A percentile compares a stretch with the other conserved stretches of the same genome.
phyloP scores from a whole-genome alignment of 1,139 yeast species.

The Nakaseomyces sp. region DNA sequence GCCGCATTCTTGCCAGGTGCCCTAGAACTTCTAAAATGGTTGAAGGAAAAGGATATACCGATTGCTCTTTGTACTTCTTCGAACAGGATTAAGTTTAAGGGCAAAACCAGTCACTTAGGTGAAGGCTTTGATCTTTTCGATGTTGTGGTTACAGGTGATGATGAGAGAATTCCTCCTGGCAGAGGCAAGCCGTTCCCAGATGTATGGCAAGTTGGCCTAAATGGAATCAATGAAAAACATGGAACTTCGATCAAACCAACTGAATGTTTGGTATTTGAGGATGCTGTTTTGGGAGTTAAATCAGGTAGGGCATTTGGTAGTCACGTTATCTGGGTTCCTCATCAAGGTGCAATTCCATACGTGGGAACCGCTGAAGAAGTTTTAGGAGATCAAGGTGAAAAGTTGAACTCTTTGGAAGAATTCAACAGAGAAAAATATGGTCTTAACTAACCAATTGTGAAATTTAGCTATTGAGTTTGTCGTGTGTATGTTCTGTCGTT shows the following conservation, averaged over 20 bases:
- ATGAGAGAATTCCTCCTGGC: slow-evolving; percentile 68
- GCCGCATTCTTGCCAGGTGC: slow-evolving; percentile 80
- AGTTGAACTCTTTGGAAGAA: slow-evolving; percentile 43
- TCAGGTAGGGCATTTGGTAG: slow-evolving; percentile 85
- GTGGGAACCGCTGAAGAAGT: slow-evolving; percentile 43
- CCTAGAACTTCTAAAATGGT: slow-evolving; percentile 47
- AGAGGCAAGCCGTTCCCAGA: slow-evolving; percentile 91
- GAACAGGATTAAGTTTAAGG: slow-evolving; percentile 44
- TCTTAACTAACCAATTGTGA: background rate
- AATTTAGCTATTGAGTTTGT: too few relatives aligned
- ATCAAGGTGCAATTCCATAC: slow-evolving; percentile 53
- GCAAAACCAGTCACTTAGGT: slow-evolving; percentile 62
- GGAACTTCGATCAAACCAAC: slow-evolving; percentile 49
- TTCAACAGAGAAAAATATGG: slow-evolving; percentile 49
- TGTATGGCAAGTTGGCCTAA: slow-evolving; percentile 78
- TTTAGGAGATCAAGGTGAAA: slow-evolving; percentile 47
- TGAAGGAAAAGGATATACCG: slow-evolving; percentile 50
- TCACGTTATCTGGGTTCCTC: slow-evolving; percentile 87
- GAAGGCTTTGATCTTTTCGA: slow-evolving; percentile 55
- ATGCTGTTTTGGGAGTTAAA: slow-evolving; percentile 80
- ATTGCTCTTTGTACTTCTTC: slow-evolving; percentile 93
- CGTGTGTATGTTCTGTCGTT: background rate
- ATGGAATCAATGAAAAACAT: slow-evolving; percentile 47
- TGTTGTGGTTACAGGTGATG: slow-evolving; percentile 82
- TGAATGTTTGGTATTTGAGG: slow-evolving; percentile 87